Evolutionary conservation across 1,139 yeast genomes (phyloP).

Genomic region (Pneumocystis oryctolagi): DNA sequence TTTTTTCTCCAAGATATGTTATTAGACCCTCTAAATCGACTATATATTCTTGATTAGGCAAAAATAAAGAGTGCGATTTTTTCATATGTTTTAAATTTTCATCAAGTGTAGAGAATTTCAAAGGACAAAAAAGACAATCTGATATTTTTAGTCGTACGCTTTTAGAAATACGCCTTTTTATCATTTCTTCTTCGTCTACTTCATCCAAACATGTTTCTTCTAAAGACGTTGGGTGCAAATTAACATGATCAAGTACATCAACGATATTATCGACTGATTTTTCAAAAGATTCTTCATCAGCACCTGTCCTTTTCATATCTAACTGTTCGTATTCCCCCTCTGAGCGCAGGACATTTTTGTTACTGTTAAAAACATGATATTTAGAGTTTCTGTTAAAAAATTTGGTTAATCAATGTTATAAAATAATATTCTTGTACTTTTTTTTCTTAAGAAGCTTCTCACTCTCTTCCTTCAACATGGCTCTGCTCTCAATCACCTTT

Average conservation of each 20-base stretch:
- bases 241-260: neutral
- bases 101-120: slow-evolving; percentile 28
- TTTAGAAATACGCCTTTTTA: slow-evolving; percentile 3
- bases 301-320: neutral
- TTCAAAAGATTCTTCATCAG: neutral
- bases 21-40: slow-evolving; percentile 58
- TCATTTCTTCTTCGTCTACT: neutral
- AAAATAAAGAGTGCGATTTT: slow-evolving; percentile 60
- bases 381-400: slow-evolving; percentile 9
- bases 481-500: slow-evolving; percentile 36
- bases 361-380: slow-evolving; percentile 5
- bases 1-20: slow-evolving; percentile 60
- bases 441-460: slow-evolving; percentile 7
- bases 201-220: neutral
- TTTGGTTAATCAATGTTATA: neutral
- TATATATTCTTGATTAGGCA: slow-evolving; percentile 67
- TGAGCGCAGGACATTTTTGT: neutral
- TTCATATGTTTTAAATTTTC: slow-evolving; percentile 66
- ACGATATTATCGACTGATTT: neutral
- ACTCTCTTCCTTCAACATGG: slow-evolving; percentile 26
- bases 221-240: neutral
- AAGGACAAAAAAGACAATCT: slow-evolving; percentile 54
- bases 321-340: neutral
- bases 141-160: slow-evolving; percentile 45
- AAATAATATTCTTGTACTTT: slow-evolving; percentile 15